Evolutionary conservation across 805 yeast species (phyloP), one percentile per base, ranked within the genome.

Genomic region (Ogataea minuta): DNA sequence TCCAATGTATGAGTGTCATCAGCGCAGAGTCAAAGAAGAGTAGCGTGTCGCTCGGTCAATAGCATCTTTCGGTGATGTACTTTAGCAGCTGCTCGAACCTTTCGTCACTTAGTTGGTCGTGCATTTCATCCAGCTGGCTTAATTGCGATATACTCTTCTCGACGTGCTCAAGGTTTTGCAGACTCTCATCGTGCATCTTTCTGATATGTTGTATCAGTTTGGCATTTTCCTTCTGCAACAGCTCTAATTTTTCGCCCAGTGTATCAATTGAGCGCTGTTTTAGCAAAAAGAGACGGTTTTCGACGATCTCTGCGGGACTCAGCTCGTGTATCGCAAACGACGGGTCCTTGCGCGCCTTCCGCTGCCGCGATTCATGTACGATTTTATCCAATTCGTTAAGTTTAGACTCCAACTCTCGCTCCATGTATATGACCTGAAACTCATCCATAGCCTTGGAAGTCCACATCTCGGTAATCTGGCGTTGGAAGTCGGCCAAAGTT

Each of bases 1-100:
- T 89, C 74, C 88, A 84, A 63, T 89, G 96, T 60, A 79, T 91
- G 79, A 87, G 96, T 45, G 90, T 88, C 14, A 77, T 85, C 19
- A 72, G 81, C 40, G 83, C 84, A 15, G 82, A 79, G 44, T 19
- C 45, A 32, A 39, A 15, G 19, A 26, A 26, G 13, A 15, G 21
- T 19, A 19, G 21, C 21, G 21, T 19, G 21, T 5, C 8, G 21
- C 21, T 19, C 21, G 23, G 9, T 41, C 30, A 38, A 13, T 42
- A 27, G 25, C 49, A 36, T 17, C 41, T 43, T 11, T 36, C 44
- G 4, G 55, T 34, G 21, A 57, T 45, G 30, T 49, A 52, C 9
- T 49, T 32, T 4, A 58, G 38, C 11, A 57, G 30, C 4, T 41
- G 43, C 3, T 43, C 39, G 28, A 49, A 54, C 24, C 39, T 31